Conservation (phyloP, 2,329 filamentous ascomycete genomes). For the Elsinoe arachidis region DNA sequence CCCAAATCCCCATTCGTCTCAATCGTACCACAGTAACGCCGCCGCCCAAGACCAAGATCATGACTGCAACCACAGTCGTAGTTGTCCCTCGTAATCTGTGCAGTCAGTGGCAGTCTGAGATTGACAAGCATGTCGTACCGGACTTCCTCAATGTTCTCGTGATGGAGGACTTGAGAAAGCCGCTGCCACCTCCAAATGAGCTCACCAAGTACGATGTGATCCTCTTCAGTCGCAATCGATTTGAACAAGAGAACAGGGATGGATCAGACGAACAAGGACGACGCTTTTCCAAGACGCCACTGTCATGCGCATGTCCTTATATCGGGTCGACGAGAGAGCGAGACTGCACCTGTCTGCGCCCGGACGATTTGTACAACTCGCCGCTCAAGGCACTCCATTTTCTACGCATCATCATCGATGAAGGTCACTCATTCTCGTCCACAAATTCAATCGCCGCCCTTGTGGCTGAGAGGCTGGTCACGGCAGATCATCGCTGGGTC, state of each 20-base stretch:
- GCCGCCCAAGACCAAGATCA: constrained; percentile 45
- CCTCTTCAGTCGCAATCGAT: constrained; percentile 64
- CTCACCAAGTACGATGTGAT: constrained; percentile 66
- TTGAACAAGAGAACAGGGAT: constrained; percentile 58
- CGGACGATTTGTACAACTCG: constrained; percentile 43
- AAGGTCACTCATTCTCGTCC: constrained; percentile 77
- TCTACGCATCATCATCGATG: constrained; percentile 83
- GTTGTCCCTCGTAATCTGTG: constrained; percentile 77
- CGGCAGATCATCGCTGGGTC: constrained; percentile 70
- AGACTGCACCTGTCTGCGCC: constrained; percentile 37
- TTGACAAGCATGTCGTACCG: constrained; percentile 61
- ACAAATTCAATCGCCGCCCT: constrained; percentile 51
- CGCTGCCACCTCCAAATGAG: constrained; percentile 49
- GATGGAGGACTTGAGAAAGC: constrained; percentile 44
- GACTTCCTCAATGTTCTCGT: constrained; percentile 53
- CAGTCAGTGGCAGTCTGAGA: constrained; percentile 75
- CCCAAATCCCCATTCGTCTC: constrained; percentile 31
- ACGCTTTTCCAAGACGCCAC: constrained; percentile 21
- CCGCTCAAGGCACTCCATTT: constrained; percentile 67
- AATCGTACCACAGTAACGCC: constrained; percentile 33
- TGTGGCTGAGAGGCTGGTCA: constrained; percentile 45
- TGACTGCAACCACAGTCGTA: constrained; percentile 64
- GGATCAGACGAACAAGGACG: constrained; percentile 40
- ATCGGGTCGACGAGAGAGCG: constrained; percentile 36
- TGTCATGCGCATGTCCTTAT: constrained; percentile 33